These are phyloP conservation scores for Lactifluus echinatus DNA, from an alignment of 768 basidiomycete genomes.

Conservation along the genomic window DNA sequence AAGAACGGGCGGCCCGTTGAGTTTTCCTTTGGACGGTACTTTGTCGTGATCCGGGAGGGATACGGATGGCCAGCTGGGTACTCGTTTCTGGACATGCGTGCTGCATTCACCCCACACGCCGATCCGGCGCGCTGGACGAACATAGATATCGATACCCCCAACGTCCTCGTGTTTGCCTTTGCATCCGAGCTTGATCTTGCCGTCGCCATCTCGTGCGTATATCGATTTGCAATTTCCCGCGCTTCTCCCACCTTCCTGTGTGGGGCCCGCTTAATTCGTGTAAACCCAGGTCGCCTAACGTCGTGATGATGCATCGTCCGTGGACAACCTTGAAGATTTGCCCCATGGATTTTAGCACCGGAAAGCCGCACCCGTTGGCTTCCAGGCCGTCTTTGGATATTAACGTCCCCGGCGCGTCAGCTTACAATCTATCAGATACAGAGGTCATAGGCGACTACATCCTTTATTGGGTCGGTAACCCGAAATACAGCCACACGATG, in stretches of 20 bases:
- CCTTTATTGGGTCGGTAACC: conserved; percentile 8
- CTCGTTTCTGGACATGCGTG: conserved; percentile 10
- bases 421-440: conserved; percentile 10
- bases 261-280: background rate
- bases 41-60: conserved; percentile 9
- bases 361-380: conserved; percentile 8
- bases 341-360: conserved; percentile 7
- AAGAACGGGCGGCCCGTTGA: background rate
- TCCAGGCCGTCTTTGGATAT: background rate
- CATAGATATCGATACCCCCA: conserved; percentile 1
- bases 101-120: background rate
- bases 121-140: conserved; percentile 3
- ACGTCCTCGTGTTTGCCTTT: conserved; percentile 10
- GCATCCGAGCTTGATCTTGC: conserved; percentile 11
- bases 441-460: conserved; percentile 15
- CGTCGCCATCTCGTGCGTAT: conserved; percentile 11
- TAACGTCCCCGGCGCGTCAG: background rate
- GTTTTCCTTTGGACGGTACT: conserved; percentile 11
- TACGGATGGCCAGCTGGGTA: background rate
- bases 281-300: conserved; percentile 1
- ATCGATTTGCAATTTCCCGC: background rate
- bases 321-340: background rate
- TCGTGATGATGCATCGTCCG: background rate
- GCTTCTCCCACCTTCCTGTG: background rate
- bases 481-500: background rate